Evolutionary conservation across 1,284 basidiomycete species (phyloP), one percentile per base, ranked within the genome.

Genomic region (Vanrija humicola): DNA sequence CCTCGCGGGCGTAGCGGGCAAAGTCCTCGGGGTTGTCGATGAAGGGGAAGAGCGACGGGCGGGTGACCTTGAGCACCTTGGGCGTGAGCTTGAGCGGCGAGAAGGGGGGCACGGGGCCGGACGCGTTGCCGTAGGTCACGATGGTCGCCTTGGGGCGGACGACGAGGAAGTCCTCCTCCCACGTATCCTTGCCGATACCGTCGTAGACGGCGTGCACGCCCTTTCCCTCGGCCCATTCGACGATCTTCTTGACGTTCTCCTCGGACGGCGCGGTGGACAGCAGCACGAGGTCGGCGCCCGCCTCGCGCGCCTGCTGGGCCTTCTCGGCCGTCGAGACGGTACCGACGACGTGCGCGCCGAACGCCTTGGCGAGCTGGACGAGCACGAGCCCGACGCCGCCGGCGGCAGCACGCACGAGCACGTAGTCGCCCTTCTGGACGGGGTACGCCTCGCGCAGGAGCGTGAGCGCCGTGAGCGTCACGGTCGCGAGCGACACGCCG

Each of bases 141-240:
- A 98, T 75, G 4, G 79, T 80, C 6, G 66, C 90, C 68, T 90
- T 91, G 42, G 88, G 81, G 62, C 84, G 82, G 56, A 90, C 81
- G 69, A 93, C 79, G 68, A 86, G 82, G 74, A 95, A 91, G 77
- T 94, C 83, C 63, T 82, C 82, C 61, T 91, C 86, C 74, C 90
- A 94, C 81, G 90, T 94, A 72, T 90, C 88, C 77, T 88, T 92
- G 9, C 95, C 95, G 23, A 98, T 91, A 43, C 94, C 93, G 73
- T 98, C 94, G 69, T 88, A 96, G 38, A 94, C 69, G 26, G 58
- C 93, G 64, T 93, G 82, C 8, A 92, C 88, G 21, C 94, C 94
- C 65, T 87, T 82, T 2, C 88, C 89, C 50, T 83, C 83, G 38
- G 10, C 1, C 52, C 52, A 10, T 45, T 51, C 29, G 61, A 55